Conservation (phyloP, 2,329 filamentous ascomycete genomes). For the Aspergillus alliaceus region DNA sequence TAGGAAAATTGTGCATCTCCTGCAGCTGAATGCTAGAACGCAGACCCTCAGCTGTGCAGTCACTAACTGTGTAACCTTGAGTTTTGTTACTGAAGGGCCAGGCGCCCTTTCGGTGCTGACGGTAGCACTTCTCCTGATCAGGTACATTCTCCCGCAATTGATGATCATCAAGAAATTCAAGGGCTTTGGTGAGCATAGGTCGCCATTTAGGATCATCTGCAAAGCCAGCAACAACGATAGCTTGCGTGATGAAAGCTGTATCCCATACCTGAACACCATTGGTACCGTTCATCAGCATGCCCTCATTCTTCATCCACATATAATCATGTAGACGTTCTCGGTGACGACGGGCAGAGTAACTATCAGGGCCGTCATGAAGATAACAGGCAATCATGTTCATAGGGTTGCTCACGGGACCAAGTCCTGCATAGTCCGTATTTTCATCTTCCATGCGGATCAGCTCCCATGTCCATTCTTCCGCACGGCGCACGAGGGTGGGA, state of each 20-base stretch:
- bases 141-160: constrained; percentile 83
- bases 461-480: constrained; percentile 78
- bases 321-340: constrained; percentile 81
- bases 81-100: constrained; percentile 94
- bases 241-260: constrained; percentile 85
- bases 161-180: constrained; percentile 84
- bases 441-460: constrained; percentile 87
- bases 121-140: constrained; percentile 78
- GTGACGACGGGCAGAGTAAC: constrained; percentile 71
- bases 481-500: constrained; percentile 63
- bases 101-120: constrained; percentile 85
- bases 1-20: constrained; percentile 71
- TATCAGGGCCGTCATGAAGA: constrained; percentile 76
- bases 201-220: constrained; percentile 74
- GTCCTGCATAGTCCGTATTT: constrained; percentile 82
- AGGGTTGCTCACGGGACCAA: constrained; percentile 85
- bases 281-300: constrained; percentile 92
- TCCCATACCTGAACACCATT: constrained; percentile 99
- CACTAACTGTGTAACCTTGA: constrained; percentile 93
- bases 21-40: constrained; percentile 86
- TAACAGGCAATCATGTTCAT: constrained; percentile 91
- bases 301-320: constrained; percentile 87
- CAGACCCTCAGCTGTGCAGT: constrained; percentile 88
- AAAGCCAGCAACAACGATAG: constrained; percentile 74
- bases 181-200: constrained; percentile 77